Conservation (phyloP, 2,329 filamentous ascomycete species). For the Chrysosporium queenslandicum region DNA sequence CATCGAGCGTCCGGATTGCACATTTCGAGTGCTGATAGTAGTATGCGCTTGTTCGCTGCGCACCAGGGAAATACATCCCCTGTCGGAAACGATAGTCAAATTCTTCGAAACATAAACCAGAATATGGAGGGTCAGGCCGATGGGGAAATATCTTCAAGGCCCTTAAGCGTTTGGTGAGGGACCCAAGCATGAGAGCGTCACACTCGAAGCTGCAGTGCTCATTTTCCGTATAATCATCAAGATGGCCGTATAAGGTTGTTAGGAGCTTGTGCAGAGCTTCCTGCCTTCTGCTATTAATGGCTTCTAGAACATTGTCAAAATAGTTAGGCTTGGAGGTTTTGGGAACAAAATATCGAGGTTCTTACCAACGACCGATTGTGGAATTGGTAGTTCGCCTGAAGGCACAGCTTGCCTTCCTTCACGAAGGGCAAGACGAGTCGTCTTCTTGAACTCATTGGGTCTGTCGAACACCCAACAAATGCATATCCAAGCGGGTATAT, state of each 20-base stretch:
- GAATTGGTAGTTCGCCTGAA: constrained; percentile 16
- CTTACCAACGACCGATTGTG: constrained; percentile 15
- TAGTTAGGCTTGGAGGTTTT: neutral
- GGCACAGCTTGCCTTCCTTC: constrained; percentile 13
- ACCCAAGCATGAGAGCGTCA: constrained; percentile 17
- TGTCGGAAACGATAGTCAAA: constrained; percentile 16
- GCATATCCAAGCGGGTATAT: constrained; percentile 17
- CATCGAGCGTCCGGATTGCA: constrained; percentile 17
- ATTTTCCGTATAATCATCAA: constrained; percentile 16
- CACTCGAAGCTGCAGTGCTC: constrained; percentile 20
- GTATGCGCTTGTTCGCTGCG: constrained; percentile 18
- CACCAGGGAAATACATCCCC: constrained; percentile 18
- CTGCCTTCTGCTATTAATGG: constrained; percentile 15
- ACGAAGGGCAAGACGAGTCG: constrained; percentile 16
- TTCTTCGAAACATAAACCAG: constrained; percentile 17
- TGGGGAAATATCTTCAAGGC: constrained; percentile 15
- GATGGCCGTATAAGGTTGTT: constrained; percentile 14
- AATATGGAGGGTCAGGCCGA: constrained; percentile 15
- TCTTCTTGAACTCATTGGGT: constrained; percentile 14
- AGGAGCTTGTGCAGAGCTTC: constrained; percentile 14
- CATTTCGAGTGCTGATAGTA: constrained; percentile 18
- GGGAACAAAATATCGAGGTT: neutral
- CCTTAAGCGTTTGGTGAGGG: constrained; percentile 16
- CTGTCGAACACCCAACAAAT: constrained; percentile 18
- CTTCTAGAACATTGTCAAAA: constrained; percentile 9